Conservation (phyloP, 1,139 yeast species). For the Suhomyces bokatorum region DNA sequence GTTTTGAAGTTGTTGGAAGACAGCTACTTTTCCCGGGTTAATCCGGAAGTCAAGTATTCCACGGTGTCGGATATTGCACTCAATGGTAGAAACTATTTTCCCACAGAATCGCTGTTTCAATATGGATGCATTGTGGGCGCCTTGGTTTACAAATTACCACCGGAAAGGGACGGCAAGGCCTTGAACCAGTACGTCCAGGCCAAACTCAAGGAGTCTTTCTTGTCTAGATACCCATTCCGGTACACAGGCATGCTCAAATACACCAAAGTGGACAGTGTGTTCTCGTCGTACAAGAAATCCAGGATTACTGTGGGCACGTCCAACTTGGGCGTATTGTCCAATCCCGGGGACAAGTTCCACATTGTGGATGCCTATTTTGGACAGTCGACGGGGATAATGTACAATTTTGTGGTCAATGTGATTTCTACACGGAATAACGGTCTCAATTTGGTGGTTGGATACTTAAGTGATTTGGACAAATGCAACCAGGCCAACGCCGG, state of each 20-base stretch:
- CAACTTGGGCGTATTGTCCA: slow-evolving; percentile 22
- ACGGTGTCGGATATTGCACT: slow-evolving; percentile 14
- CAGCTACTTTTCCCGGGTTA: not conserved
- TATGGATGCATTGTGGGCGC: slow-evolving; percentile 27
- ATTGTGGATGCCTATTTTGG: slow-evolving; percentile 8
- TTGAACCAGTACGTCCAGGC: not conserved
- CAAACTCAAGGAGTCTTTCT: not conserved
- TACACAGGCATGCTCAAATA: slow-evolving; percentile 17
- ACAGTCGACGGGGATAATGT: slow-evolving; percentile 2
- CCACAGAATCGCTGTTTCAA: slow-evolving; percentile 15
- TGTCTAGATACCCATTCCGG: not conserved
- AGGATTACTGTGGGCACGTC: slow-evolving; percentile 21
- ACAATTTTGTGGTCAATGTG: slow-evolving; percentile 4
- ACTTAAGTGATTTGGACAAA: slow-evolving; percentile 3
- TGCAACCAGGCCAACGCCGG: not conserved
- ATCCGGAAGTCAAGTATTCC: slow-evolving; percentile 8
- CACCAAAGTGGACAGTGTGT: slow-evolving; percentile 17
- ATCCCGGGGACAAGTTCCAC: not conserved
- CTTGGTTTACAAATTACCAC: slow-evolving; percentile 16
- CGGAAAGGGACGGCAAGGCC: slow-evolving; percentile 11
- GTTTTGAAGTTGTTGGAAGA: slow-evolving; percentile 13
- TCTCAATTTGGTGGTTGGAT: slow-evolving; percentile 3
- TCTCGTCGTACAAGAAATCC: slow-evolving; percentile 12
- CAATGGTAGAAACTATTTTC: slow-evolving; percentile 17
- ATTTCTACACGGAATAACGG: slow-evolving; percentile 5